These are phyloP conservation scores for Entomortierella chlamydospora DNA, from an alignment of 192 early-diverging fungal genomes.

Conservation along the genomic window DNA sequence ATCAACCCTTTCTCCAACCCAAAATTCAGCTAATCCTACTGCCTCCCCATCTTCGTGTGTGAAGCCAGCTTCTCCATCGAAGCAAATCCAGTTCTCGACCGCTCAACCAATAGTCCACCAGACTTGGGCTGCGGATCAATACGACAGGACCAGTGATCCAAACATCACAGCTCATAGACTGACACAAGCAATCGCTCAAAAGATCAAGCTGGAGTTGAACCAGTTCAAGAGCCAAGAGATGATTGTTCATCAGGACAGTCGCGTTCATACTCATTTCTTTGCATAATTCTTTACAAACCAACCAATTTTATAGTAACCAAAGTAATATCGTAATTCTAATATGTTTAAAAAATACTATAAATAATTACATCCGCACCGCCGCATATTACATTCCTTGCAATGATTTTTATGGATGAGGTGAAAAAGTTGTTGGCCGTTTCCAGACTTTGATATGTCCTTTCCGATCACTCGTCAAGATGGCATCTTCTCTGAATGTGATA, in stretches of 20 bases:
- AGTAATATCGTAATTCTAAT: no score
- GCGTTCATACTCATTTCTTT: constrained; percentile 78
- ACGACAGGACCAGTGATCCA: constrained; percentile 87
- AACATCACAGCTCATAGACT: constrained; percentile 83
- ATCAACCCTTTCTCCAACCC: not conserved
- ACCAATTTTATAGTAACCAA: no score
- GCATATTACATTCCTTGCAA: no score
- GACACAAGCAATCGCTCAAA: constrained; percentile 85
- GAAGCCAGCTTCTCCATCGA: not conserved
- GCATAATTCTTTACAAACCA: constrained; percentile 52
- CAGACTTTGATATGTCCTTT: constrained; percentile 81
- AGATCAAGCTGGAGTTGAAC: constrained; percentile 95
- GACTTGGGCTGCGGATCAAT: constrained; percentile 81
- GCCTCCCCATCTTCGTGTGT: not conserved
- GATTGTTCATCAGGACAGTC: constrained; percentile 85
- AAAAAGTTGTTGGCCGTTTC: constrained; percentile 65
- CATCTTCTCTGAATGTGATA: constrained; percentile 75
- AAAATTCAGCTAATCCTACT: no score
- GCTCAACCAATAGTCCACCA: constrained; percentile 65
- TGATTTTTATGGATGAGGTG: constrained; percentile 11
- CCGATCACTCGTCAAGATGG: constrained; percentile 80
- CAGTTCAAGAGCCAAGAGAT: constrained; percentile 94
- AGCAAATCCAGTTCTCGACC: constrained; percentile 58
- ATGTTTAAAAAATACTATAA: no score
- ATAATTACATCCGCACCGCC: not conserved